Evolutionary conservation across 2,329 filamentous ascomycete species (phyloP), one percentile per base, ranked within the genome.

Genomic region (Penicillium brasilianum): DNA sequence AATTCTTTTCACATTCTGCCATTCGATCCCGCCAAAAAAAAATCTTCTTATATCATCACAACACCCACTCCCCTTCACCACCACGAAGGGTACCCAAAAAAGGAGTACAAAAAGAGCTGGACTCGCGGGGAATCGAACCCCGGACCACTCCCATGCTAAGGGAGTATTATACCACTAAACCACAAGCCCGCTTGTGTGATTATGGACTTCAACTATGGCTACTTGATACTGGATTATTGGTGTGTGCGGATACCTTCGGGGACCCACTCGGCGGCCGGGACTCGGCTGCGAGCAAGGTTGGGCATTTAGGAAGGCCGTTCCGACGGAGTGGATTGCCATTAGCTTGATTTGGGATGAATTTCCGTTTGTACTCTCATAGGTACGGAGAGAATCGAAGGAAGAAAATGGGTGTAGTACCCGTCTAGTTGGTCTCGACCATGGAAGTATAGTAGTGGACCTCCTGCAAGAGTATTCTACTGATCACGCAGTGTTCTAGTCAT

Each of bases 71-170:
- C 34, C 14, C 34, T 43, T 18, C 16, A 28, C 44, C 22, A 48
- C 44, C 20, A 10, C n/a, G 3, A 49, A 13, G 8, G 7, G 28
- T 22, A 44, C 10, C n/a, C n/a, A 36, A 13, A 16, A 18, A n/a
- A 34, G 9, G 20, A 30, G 8, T 13, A 28, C 46, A 36, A 49
- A 66, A 69, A 68, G 66, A 61, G 61, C 63, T 80, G 78, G 78
- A 80, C 77, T 77, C 73, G 77, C 77, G 74, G 78, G 78, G 78
- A 80, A 80, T 80, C 77, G 76, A 80, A 79, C 77, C 76, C 76
- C 73, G 75, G 77, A 79, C 78, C 78, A 74, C 78, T 72, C 77
- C 76, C 77, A 80, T 78, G 75, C 77, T 79, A 78, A 78, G 77
- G 75, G 76, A 70, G 76, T 75, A 78, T 79, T 77, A 78, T 79